Evolutionary conservation across 2,329 filamentous ascomycete species (phyloP).

Genomic region (Trichoderma citrinoviride): DNA sequence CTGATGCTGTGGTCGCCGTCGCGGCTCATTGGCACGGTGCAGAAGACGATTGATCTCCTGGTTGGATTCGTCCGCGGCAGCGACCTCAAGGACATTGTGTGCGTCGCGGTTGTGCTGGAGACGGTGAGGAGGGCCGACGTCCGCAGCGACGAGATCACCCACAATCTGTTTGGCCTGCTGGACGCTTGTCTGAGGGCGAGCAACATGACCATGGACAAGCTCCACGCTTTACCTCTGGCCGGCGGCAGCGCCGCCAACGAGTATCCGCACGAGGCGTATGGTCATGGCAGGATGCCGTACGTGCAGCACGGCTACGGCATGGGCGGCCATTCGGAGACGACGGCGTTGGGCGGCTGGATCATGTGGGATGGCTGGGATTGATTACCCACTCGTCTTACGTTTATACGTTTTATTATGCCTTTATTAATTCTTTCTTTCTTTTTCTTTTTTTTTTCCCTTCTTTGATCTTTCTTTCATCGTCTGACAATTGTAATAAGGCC

Average conservation of each 20-base stretch:
- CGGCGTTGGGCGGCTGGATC: slow-evolving; percentile 38
- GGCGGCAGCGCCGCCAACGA: slow-evolving; percentile 23
- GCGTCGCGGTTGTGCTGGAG: slow-evolving; percentile 48
- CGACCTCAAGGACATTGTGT: slow-evolving; percentile 51
- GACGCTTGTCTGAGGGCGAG: slow-evolving; percentile 46
- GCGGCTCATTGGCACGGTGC: slow-evolving; percentile 44
- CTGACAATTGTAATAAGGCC: background rate
- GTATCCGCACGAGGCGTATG: slow-evolving; percentile 31
- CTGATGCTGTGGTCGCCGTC: slow-evolving; percentile 43
- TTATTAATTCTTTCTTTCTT: background rate
- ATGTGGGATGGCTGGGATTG: slow-evolving; percentile 43
- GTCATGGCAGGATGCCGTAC: slow-evolving; percentile 31
- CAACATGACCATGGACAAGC: slow-evolving; percentile 42
- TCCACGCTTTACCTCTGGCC: slow-evolving; percentile 24
- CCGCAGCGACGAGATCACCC: slow-evolving; percentile 42
- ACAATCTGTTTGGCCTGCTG: slow-evolving; percentile 42
- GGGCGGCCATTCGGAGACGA: slow-evolving; percentile 30
- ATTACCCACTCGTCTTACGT: background rate
- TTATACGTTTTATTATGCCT: background rate
- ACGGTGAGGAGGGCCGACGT: slow-evolving; percentile 44
- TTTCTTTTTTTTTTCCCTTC: background rate
- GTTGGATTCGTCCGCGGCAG: slow-evolving; percentile 47
- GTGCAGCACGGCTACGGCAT: slow-evolving; percentile 33
- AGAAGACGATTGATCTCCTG: slow-evolving; percentile 47
- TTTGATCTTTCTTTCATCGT: background rate